Base-by-base conservation (phyloP, 2,329 filamentous ascomycete genomes). In the Aspergillus intermedius region DNA sequence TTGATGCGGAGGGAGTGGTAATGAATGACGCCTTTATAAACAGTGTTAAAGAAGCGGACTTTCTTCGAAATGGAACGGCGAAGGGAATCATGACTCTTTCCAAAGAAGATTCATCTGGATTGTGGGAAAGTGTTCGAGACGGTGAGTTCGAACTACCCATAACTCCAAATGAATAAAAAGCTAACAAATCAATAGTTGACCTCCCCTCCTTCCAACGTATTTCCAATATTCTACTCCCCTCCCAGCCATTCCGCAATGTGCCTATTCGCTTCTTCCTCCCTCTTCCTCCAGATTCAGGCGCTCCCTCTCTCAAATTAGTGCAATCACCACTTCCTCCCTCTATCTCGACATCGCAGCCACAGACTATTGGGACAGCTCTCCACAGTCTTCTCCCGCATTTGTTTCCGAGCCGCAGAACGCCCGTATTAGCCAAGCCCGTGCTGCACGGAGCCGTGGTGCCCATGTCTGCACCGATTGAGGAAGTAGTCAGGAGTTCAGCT, bases 11-110 rank as follows among this genome's bases (percentile, higher is more conserved):
- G 21, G 76, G 75, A 21, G 76, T 75, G 57, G 73, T 78, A 2
- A 71, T 83, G 62, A 79, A 82, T 51, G 84, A 87, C 62, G 75
- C 81, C 0, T 87, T 81, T 60, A 82, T 84, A 47, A 86, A 87
- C 55, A 81, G 77, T 46, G 83, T 87, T 53, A 87, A 87, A 63
- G 84, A 87, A 77, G 90, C 91, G 25, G 90, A 95, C 68, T 95
- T 90, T 58, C 75, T 95, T 45, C 82, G 91, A 45, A 91, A 93
- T 58, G 89, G 90, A 41, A 93, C 87, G 47, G 89, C 88, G 13
- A 90, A 91, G 65, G 85, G 87, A 52, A 91, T 95, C 61, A 95
- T 95, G 88, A 85, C 83, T 47, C 74, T 96, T 61, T 89, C 86
- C 52, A 91, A 90, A 65, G 83, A 87, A 42, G 84, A 95, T 65